Evolutionary conservation across 306 rosid genomes (phyloP).

Genomic region (Citrullus colocynthis): DNA sequence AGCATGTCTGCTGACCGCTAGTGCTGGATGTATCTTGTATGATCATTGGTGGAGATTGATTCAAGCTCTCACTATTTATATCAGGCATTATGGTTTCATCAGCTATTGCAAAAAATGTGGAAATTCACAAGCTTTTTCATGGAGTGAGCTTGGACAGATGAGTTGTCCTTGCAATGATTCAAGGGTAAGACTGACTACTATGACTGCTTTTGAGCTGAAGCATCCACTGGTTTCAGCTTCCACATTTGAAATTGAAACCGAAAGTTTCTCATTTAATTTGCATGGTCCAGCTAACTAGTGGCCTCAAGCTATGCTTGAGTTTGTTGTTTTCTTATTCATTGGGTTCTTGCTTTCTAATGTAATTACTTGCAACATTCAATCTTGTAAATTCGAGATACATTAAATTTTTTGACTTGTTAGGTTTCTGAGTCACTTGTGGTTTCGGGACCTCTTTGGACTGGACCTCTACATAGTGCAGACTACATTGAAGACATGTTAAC

Average conservation of each 20-base stretch:
- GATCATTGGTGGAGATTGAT: neutral
- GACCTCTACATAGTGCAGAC: conserved; percentile 65
- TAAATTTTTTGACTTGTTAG: conserved; percentile 21
- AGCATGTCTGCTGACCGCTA: neutral
- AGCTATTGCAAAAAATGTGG: conserved; percentile 68
- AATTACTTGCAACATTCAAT: neutral
- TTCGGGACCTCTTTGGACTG: conserved; percentile 98
- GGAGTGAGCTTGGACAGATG: conserved; percentile 64
- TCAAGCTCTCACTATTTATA: neutral
- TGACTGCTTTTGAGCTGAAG: neutral
- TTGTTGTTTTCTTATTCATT: neutral
- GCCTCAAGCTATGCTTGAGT: neutral
- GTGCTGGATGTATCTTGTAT: neutral
- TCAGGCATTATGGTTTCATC: conserved; percentile 64
- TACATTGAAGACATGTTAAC: conserved; percentile 52
- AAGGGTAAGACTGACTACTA: conserved; percentile 25
- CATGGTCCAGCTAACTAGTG: neutral
- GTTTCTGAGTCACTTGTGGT: conserved; percentile 50
- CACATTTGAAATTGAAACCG: neutral
- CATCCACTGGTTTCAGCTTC: neutral
- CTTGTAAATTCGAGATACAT: neutral
- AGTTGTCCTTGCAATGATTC: conserved; percentile 57
- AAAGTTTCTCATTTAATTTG: neutral
- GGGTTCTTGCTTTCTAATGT: neutral
- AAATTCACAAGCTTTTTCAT: conserved; percentile 59